These are phyloP conservation scores for Cornus kousa DNA, from an alignment of 148 eudicot genomes.

Conservation along the genomic window DNA sequence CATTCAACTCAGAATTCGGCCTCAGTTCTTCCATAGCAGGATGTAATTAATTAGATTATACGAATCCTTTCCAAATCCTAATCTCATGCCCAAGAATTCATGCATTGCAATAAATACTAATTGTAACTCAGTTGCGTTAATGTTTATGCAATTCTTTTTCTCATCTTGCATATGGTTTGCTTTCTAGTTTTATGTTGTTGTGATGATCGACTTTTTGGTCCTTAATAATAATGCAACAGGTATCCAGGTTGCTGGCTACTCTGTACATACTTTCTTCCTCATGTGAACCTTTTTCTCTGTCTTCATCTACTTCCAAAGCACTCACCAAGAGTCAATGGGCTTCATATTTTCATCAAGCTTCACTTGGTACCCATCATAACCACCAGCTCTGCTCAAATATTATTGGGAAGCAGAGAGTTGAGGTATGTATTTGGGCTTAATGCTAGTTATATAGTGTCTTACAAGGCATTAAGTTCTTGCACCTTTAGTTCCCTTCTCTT, in stretches of 20 bases:
- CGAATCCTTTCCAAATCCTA: neutral
- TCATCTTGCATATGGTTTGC: neutral
- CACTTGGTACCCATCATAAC: constrained; percentile 67
- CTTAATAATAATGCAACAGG: constrained; percentile 42
- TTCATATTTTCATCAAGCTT: constrained; percentile 89
- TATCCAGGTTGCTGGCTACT: constrained; percentile 74
- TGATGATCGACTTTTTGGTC: neutral
- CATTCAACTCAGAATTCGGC: too few relatives aligned
- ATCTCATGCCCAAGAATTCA: neutral
- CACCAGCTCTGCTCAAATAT: constrained; percentile 45
- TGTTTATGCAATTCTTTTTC: neutral
- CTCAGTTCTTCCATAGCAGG: too few relatives aligned
- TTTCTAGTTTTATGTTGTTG: neutral
- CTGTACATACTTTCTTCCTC: constrained; percentile 55
- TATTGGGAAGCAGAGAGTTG: constrained; percentile 30
- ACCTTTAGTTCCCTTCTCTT: neutral
- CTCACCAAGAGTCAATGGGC: constrained; percentile 62
- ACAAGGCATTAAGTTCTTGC: neutral
- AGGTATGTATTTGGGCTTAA: constrained; percentile 42
- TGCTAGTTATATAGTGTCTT: neutral
- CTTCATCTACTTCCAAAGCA: constrained; percentile 29
- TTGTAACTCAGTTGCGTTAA: neutral
- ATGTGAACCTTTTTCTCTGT: constrained; percentile 25
- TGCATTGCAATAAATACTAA: neutral
- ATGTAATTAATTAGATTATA: too few relatives aligned